Conservation (phyloP, 2,329 filamentous ascomycete species). For the Curvularia lunata region DNA sequence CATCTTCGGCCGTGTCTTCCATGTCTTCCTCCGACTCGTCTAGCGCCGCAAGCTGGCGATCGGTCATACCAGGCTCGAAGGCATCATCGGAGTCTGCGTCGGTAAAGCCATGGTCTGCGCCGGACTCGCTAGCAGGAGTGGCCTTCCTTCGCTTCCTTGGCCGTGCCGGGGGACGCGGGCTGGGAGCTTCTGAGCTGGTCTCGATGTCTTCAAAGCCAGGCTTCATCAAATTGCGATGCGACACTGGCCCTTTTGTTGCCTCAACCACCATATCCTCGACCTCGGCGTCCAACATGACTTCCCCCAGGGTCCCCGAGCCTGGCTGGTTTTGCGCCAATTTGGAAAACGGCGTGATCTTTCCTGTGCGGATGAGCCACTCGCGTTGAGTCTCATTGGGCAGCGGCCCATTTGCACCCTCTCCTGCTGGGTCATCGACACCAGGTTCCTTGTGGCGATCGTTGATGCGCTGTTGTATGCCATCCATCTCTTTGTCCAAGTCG, state of each 20-base stretch:
- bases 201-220: conserved; percentile 54
- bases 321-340: conserved; percentile 72
- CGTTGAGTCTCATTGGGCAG: conserved; percentile 82
- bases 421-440: conserved; percentile 51
- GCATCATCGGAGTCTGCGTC: conserved; percentile 51
- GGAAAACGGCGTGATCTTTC: conserved; percentile 96
- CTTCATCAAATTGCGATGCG: conserved; percentile 57
- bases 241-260: conserved; percentile 46
- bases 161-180: conserved; percentile 36
- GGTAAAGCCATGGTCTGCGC: conserved; percentile 25
- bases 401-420: conserved; percentile 61
- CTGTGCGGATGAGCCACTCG: conserved; percentile 91
- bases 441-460: conserved; percentile 71
- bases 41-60: conserved; percentile 47
- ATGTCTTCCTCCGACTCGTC: conserved; percentile 49
- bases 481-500: conserved; percentile 72
- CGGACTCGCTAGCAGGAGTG: conserved; percentile 22
- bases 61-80: conserved; percentile 51
- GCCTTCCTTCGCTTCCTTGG: conserved; percentile 51
- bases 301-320: conserved; percentile 72
- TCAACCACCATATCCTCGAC: conserved; percentile 66
- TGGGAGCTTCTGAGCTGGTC: conserved; percentile 40
- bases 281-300: conserved; percentile 82
- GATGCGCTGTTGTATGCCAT: conserved; percentile 82
- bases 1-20: conserved; percentile 46